Evolutionary conservation across 75 land plant species (phyloP).

Genomic region (Azolla pinnata): DNA sequence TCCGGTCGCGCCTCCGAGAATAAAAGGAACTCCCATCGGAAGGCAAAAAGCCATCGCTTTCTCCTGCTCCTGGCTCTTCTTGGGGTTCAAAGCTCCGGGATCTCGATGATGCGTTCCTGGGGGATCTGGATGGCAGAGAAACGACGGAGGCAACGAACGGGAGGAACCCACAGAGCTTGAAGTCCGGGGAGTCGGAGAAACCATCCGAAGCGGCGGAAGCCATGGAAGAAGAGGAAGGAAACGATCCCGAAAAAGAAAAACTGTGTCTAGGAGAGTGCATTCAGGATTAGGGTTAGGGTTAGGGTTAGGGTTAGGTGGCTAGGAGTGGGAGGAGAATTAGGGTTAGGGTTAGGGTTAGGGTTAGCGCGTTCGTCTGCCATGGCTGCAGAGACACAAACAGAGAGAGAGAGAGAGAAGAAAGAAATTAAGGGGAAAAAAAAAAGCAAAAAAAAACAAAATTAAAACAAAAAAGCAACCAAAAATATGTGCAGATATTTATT

Average conservation of each 20-base stretch:
- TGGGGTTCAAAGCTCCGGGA: background rate
- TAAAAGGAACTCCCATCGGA: background rate
- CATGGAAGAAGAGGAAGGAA: background rate
- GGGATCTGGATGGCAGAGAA: background rate
- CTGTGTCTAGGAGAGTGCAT: too few species aligned
- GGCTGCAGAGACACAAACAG: background rate
- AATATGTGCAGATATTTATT: too few species aligned
- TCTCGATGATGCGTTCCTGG: background rate
- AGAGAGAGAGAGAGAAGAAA: background rate
- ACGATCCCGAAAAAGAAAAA: too few species aligned
- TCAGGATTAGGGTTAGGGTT: background rate
- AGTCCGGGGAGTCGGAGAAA: background rate
- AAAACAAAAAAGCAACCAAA: too few species aligned
- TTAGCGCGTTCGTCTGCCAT: background rate
- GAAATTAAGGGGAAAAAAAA: background rate
- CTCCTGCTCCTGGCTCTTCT: too few species aligned
- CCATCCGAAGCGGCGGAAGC: background rate
- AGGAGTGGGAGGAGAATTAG: background rate
- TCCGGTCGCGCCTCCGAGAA: background rate
- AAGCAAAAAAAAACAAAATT: too few species aligned
- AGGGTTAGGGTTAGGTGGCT: background rate
- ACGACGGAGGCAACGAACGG: conserved; percentile 23
- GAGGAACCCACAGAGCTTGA: conserved; percentile 64
- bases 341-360: background rate
- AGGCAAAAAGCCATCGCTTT: too few species aligned